Percentiles rank a stretch among this genome's conserved stretches.
Evolutionary conservation across 73 alveolate species (phyloP).

Genomic region (Durusdinium trenchii): DNA sequence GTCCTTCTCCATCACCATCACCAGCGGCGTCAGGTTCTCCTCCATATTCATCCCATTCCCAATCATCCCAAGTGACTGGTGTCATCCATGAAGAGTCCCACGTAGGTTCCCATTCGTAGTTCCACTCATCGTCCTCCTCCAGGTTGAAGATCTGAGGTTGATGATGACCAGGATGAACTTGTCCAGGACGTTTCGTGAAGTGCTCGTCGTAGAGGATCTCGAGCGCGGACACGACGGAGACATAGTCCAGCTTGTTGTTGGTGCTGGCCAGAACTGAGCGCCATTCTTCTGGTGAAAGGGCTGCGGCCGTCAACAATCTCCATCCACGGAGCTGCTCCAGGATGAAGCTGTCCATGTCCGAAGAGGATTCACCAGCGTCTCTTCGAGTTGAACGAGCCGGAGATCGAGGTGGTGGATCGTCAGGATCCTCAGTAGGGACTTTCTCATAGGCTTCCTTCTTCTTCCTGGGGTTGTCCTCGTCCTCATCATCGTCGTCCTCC

Average conservation of each 20-base stretch:
- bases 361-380: too few species aligned
- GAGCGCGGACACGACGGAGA: background rate
- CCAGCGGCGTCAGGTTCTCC: background rate
- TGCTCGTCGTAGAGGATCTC: slow-evolving; percentile 14
- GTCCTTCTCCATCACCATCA: background rate
- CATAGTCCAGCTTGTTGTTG: slow-evolving; percentile 1
- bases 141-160: background rate
- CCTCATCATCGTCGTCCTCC: background rate
- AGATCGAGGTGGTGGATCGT: too few species aligned
- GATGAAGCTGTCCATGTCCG: slow-evolving; percentile 4
- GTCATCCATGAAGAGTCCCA: background rate
- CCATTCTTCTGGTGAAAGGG: background rate
- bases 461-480: background rate
- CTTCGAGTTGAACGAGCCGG: too few species aligned
- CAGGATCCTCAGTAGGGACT: too few species aligned
- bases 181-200: background rate
- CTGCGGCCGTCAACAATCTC: background rate
- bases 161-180: background rate
- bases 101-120: background rate
- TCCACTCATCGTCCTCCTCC: background rate
- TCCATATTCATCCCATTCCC: background rate
- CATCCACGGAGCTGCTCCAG: slow-evolving; percentile 22
- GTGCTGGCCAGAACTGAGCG: background rate
- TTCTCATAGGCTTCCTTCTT: background rate
- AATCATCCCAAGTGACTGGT: background rate